Percentiles rank a stretch among this genome's conserved stretches.
Evolutionary conservation across 495 filamentous ascomycete genomes (phyloP).

Genomic region (Aeminium ludgeri): DNA sequence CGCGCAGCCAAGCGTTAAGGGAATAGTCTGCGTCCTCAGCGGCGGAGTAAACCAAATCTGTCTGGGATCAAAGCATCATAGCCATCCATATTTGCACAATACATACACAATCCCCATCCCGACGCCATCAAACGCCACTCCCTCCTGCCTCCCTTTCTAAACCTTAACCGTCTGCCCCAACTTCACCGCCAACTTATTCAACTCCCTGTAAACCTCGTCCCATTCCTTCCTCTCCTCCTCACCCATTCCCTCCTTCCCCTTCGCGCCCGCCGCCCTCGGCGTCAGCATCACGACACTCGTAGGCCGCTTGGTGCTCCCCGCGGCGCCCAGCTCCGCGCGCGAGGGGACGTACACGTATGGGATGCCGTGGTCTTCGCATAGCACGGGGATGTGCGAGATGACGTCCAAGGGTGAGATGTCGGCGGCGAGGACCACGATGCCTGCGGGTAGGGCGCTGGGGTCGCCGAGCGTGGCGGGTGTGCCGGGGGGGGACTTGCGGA

Average conservation of each 20-base stretch:
- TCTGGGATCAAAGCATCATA: too few relatives aligned
- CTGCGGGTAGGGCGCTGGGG: conserved; percentile 33
- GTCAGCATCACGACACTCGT: conserved; percentile 76
- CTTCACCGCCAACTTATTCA: conserved; percentile 13
- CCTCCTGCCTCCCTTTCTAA: not conserved
- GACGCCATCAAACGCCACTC: not conserved
- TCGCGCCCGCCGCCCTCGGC: not conserved
- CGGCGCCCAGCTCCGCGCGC: conserved; percentile 77
- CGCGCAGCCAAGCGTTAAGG: too few relatives aligned
- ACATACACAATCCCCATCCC: too few relatives aligned
- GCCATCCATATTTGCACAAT: too few relatives aligned
- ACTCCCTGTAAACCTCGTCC: conserved; percentile 14
- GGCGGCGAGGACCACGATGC: conserved; percentile 78
- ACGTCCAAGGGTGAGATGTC: conserved; percentile 97
- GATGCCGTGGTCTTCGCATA: conserved; percentile 92
- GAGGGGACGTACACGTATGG: conserved; percentile 84
- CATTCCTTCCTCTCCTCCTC: conserved; percentile 8
- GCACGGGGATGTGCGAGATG: conserved; percentile 88
- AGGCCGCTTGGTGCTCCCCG: conserved; percentile 81
- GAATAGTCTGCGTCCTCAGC: too few relatives aligned
- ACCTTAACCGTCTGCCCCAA: conserved; percentile 13
- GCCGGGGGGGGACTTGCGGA: conserved; percentile 64
- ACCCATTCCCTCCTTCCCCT: conserved; percentile 4
- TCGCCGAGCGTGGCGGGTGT: conserved; percentile 29
- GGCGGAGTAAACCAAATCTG: too few relatives aligned